phyloP scores from a whole-genome alignment of 192 early-diverging fungal species.

The Pilaira anomala region DNA sequence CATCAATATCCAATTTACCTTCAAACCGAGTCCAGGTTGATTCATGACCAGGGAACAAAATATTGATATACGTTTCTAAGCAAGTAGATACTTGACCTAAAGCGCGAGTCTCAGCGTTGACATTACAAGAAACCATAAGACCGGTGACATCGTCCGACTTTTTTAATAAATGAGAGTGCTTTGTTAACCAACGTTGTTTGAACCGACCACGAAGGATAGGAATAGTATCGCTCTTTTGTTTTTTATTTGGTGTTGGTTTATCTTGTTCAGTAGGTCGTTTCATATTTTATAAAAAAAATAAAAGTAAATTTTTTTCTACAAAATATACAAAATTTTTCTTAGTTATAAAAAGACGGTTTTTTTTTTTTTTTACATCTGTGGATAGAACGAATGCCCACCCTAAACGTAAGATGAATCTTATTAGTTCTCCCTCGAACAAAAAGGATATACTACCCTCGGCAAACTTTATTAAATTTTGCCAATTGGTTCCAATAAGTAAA shows the following conservation, averaged over 20 bases:
- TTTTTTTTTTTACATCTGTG: too few relatives aligned
- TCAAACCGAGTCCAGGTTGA: constrained; percentile 33
- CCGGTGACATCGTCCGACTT: constrained; percentile 27
- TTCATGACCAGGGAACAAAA: constrained; percentile 23
- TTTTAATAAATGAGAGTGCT: constrained; percentile 33
- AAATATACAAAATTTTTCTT: too few relatives aligned
- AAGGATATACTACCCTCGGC: too few relatives aligned
- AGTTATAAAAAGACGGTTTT: too few relatives aligned
- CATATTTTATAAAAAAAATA: too few relatives aligned
- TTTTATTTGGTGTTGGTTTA: constrained; percentile 1
- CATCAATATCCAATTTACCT: constrained; percentile 29
- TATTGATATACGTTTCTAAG: constrained; percentile 22
- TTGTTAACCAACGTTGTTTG: constrained; percentile 32
- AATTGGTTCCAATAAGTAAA: too few relatives aligned
- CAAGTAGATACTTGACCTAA: constrained; percentile 32
- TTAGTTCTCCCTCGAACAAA: too few relatives aligned
- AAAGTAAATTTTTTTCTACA: too few relatives aligned
- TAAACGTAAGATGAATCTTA: too few relatives aligned
- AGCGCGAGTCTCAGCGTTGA: constrained; percentile 33
- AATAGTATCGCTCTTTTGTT: constrained; percentile 24
- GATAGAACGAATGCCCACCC: too few relatives aligned
- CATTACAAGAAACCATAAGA: constrained; percentile 30
- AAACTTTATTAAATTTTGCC: too few relatives aligned
- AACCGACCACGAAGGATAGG: constrained; percentile 33
- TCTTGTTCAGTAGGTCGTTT: too few relatives aligned